phyloP scores from a whole-genome alignment of 768 basidiomycete species.

The Leccinum pellstonianum region DNA sequence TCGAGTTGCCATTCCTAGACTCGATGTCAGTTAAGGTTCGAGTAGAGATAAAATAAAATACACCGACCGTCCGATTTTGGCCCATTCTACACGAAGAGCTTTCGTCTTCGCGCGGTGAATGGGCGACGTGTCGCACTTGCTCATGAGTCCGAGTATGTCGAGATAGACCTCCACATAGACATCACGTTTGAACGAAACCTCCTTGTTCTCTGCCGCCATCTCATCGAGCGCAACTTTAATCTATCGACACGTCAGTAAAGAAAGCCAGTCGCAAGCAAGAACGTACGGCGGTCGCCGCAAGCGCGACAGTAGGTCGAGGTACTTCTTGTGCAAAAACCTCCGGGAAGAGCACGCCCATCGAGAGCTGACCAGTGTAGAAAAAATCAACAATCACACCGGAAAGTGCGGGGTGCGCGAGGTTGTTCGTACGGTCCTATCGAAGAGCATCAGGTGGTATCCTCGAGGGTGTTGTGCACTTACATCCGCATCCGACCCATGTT shows the following conservation, averaged over 20 bases:
- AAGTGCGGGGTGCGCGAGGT: too few relatives aligned
- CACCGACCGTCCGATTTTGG: not conserved
- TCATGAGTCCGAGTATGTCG: not conserved
- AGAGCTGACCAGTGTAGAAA: too few relatives aligned
- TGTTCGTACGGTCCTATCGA: too few relatives aligned
- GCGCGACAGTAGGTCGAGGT: not conserved
- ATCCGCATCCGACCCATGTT: too few relatives aligned
- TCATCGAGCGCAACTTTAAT: constrained; percentile 5
- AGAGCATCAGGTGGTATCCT: too few relatives aligned
- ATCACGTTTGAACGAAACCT: constrained; percentile 9
- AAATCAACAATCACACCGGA: too few relatives aligned
- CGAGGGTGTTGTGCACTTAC: too few relatives aligned
- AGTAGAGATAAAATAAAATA: too few relatives aligned
- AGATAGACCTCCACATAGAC: not conserved
- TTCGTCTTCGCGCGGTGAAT: not conserved
- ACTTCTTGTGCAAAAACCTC: not conserved
- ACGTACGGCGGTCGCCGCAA: constrained; percentile 1
- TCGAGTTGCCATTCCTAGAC: not conserved
- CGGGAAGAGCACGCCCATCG: too few relatives aligned
- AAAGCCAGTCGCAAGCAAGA: too few relatives aligned
- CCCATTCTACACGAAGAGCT: not conserved
- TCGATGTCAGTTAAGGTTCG: too few relatives aligned
- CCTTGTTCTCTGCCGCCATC: not conserved
- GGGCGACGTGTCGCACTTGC: not conserved
- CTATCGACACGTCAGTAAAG: not conserved